Base-by-base conservation (phyloP, 2,329 filamentous ascomycete species). In the Beauveria caledonica region DNA sequence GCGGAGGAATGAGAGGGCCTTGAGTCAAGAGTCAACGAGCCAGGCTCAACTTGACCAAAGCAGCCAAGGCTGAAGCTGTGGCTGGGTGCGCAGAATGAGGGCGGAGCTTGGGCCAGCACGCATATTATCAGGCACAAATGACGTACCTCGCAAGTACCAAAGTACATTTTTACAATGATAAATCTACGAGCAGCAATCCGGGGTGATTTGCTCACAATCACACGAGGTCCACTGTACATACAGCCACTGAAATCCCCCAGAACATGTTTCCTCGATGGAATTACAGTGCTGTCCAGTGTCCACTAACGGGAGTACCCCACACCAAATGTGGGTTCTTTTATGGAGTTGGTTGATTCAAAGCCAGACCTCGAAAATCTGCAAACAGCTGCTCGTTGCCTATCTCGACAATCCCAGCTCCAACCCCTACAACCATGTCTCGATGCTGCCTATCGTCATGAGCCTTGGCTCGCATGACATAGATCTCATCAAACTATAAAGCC, bases 121-220 rank as follows among this genome's bases (percentile, higher is more conserved):
- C 33, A 45, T 50, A 25, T 17, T 50, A 36, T 54, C 50, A 60
- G 58, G 58, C 49, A 36, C 44, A 49, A 60, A 60, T 60, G 58
- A 60, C 58, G 55, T 58, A 58, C 13, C 33, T 36, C 51, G 29
- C 23, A 39, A 19, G 7, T 5, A 51, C 27, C 42, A 23, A 21
- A 23, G 23, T 23, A 51, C 33, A 15, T 36, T 13, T 36, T 36
- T 15, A 6, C 33, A 36, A 36, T 36, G 10, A 29, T 51, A 51
- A 51, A n/a, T 33, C n/a, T n/a, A 4, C 19, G 17, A 19, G 25
- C 25, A 33, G 17, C 17, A 50, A 42, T 19, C 45, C 21, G 15
- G n/a, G 48, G 48, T 33, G 4, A 19, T 19, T 33, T 50, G 25
- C 15, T 33, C 10, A 29, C 17, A 50, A n/a, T 17, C n/a, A 50